Evolutionary conservation across 345 rosid species (phyloP).

Genomic region (Mercurialis annua): DNA sequence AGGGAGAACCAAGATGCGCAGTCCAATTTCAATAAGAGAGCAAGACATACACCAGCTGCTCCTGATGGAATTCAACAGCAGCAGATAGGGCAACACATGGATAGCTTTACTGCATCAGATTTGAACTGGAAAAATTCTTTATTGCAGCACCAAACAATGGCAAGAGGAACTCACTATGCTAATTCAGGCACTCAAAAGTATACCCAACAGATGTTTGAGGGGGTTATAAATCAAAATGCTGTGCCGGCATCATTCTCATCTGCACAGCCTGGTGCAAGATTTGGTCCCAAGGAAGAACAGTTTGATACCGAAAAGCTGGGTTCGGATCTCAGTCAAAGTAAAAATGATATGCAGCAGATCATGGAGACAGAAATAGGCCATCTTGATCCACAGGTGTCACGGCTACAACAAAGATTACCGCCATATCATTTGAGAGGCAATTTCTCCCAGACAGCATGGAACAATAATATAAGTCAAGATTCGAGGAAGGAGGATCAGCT

Average conservation of each 20-base stretch:
- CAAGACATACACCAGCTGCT: constrained; percentile 45
- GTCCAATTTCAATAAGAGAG: constrained; percentile 61
- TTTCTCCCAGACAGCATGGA: constrained; percentile 67
- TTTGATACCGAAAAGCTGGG: constrained; percentile 65
- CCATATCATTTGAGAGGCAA: constrained; percentile 53
- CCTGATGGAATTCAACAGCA: constrained; percentile 69
- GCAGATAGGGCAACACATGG: constrained; percentile 56
- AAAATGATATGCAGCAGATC: constrained; percentile 47
- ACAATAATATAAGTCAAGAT: constrained; percentile 66
- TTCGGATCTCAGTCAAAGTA: constrained; percentile 39
- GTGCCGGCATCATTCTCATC: constrained; percentile 52
- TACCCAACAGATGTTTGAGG: constrained; percentile 66
- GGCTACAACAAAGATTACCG: constrained; percentile 57
- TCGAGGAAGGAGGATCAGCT: constrained; percentile 72
- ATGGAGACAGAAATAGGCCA: constrained; percentile 55
- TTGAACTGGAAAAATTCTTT: constrained; percentile 61
- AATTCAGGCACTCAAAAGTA: constrained; percentile 60
- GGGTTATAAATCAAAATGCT: constrained; percentile 62
- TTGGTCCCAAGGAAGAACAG: constrained; percentile 68
- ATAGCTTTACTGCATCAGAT: constrained; percentile 58
- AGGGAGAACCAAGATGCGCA: constrained; percentile 73
- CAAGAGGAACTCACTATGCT: constrained; percentile 59
- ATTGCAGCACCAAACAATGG: constrained; percentile 50
- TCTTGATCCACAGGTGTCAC: constrained; percentile 53
- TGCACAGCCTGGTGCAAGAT: constrained; percentile 59